phyloP scores from a whole-genome alignment of 78 protist genomes.

The Trichosphaerium sp. region DNA sequence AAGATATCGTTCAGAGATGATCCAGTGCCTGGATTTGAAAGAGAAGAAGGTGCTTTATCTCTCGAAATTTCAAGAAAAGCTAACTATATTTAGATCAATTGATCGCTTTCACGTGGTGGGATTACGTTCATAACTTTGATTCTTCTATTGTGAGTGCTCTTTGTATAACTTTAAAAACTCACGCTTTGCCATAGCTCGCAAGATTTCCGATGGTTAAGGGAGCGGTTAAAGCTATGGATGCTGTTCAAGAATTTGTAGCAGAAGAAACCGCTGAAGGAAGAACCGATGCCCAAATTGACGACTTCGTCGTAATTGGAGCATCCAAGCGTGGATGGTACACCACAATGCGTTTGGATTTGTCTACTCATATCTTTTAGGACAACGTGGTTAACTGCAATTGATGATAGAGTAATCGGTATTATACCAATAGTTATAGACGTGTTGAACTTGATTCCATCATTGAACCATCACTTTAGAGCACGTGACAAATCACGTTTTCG shows the following conservation, averaged over 20 bases:
- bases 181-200: conserved; percentile 49
- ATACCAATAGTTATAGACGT: conserved; percentile 46
- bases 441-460: conserved; percentile 13
- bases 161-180: too few relatives aligned
- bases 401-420: conserved; percentile 29
- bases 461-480: conserved; percentile 35
- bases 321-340: conserved; percentile 69
- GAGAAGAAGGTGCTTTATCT: too few relatives aligned
- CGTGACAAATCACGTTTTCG: too few relatives aligned
- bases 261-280: too few relatives aligned
- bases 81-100: conserved; percentile 18
- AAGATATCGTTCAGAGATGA: conserved; percentile 29
- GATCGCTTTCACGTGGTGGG: conserved; percentile 54
- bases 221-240: conserved; percentile 42
- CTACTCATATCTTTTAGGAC: too few relatives aligned
- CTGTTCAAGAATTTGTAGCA: conserved; percentile 26
- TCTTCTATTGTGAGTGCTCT: too few relatives aligned
- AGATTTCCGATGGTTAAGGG: conserved; percentile 54
- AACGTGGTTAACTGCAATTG: conserved; percentile 40
- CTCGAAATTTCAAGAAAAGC: conserved; percentile 32
- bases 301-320: conserved; percentile 48
- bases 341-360: too few relatives aligned
- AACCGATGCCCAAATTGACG: conserved; percentile 1
- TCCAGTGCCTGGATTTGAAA: conserved; percentile 15
- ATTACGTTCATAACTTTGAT: too few relatives aligned